Evolutionary conservation across 805 yeast genomes (phyloP).

Genomic region (Nakazawaea holstii): DNA sequence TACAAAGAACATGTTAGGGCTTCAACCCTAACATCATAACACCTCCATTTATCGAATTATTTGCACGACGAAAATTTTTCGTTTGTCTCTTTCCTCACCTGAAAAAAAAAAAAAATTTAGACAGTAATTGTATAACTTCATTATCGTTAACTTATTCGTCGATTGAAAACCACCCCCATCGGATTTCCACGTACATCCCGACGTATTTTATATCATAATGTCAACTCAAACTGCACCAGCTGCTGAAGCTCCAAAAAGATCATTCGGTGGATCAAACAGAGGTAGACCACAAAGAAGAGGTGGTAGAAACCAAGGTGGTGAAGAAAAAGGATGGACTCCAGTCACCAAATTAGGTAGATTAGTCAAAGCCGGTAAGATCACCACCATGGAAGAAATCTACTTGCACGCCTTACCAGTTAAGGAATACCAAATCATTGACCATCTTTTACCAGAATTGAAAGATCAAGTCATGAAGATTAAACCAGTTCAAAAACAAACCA

Average conservation of each 20-base stretch:
- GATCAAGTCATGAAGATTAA: constrained; percentile 99
- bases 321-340: constrained; percentile 99
- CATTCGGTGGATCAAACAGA: constrained; percentile 53
- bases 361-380: constrained; percentile 97
- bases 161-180: constrained; percentile 66
- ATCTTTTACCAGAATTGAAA: constrained; percentile 88
- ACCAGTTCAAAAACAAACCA: constrained; percentile 99
- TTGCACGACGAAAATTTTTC: constrained; percentile 4
- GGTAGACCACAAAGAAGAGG: constrained; percentile 49
- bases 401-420: constrained; percentile 98
- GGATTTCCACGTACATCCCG: constrained; percentile 75
- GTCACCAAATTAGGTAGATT: constrained; percentile 99
- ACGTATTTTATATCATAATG: constrained; percentile 31
- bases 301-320: constrained; percentile 64
- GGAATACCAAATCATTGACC: constrained; percentile 99
- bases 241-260: constrained; percentile 39
- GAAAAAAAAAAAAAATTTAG: not conserved
- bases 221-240: constrained; percentile 37
- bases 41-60: not conserved
- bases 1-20: no score
- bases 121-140: not conserved
- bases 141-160: constrained; percentile 27
- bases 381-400: constrained; percentile 97
- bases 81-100: constrained; percentile 3
- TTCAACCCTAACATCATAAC: constrained; percentile 3